Base-by-base conservation (phyloP, 2,329 filamentous ascomycete species). In the Ascocoryne sarcoides region DNA sequence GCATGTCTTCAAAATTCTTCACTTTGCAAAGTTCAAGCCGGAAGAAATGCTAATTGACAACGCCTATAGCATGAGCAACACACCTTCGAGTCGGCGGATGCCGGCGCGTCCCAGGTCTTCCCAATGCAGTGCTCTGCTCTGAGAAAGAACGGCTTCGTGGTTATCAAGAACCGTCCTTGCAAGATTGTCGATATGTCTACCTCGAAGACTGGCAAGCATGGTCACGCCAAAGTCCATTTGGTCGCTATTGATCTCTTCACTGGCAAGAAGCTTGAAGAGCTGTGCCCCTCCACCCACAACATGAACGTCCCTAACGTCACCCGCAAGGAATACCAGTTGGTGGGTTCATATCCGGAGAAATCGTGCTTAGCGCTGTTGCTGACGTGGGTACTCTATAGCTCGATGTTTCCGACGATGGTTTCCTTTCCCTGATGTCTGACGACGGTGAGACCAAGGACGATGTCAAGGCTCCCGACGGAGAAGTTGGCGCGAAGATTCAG, bases 121-220 rank as follows among this genome's bases (percentile, higher is more conserved):
- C 92, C 92, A 60, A 93, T 94, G 87, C 92, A 98, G 79, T 98
- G 92, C 74, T 98, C 93, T 74, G 90, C 93, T 62, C 79, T 98
- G 77, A 84, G 92, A 68, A 96, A 98, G 89, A 94, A 93, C 82
- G 90, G 92, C 57, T 83, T 84, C 78, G 92, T 98, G 69, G 82
- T 90, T 68, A 96, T 98, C 75, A 98, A 98, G 83, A 73, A 76
- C 71, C 92, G 92, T 61, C 93, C 92, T 61, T 98, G 92, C 89
- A 98, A 96, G 85, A 98, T 98, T 62, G 86, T 96, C 69, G 92
- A 98, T 65, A 98, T 98, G 93, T 95, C 88, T 59, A 98, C 92
- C 75, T 98, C 92, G 69, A 98, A 98, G 89, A 98, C 92, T 58
- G 92, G 92, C 73, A 98, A 98, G 87, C 92, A 98, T 84, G 92